Conservation (phyloP, 1,284 basidiomycete species). For the Ustilago bromivora region DNA sequence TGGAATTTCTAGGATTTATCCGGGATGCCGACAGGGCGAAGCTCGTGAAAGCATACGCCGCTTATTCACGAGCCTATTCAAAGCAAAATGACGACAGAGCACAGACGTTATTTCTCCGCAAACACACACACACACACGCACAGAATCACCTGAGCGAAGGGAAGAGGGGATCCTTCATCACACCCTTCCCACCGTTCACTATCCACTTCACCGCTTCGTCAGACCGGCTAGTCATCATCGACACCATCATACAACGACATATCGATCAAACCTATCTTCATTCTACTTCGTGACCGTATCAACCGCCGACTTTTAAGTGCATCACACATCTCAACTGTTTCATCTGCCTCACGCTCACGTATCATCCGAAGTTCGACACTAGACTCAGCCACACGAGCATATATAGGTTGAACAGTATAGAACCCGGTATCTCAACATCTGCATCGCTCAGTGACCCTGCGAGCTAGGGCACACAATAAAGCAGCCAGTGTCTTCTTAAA, state of each 20-base stretch:
- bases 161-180: not conserved
- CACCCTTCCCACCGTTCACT: no score
- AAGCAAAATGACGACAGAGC: slow-evolving; percentile 6
- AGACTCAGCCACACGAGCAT: no score
- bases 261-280: no score
- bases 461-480: not conserved
- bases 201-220: no score
- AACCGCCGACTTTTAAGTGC: no score
- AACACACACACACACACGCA: not conserved
- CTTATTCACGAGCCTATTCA: not conserved
- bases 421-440: not conserved
- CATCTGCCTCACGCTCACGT: not conserved
- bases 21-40: no score
- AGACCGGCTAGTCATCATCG: not conserved
- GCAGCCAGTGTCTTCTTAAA: not conserved
- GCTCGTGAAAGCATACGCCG: no score
- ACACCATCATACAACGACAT: not conserved
- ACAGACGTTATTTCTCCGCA: not conserved
- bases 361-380: not conserved
- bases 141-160: not conserved
- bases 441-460: not conserved
- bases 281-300: no score
- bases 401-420: no score
- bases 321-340: not conserved
- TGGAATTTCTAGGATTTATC: no score